These are phyloP conservation scores for Volvox carteri DNA, from an alignment of 163 green algal species.

Conservation along the genomic window DNA sequence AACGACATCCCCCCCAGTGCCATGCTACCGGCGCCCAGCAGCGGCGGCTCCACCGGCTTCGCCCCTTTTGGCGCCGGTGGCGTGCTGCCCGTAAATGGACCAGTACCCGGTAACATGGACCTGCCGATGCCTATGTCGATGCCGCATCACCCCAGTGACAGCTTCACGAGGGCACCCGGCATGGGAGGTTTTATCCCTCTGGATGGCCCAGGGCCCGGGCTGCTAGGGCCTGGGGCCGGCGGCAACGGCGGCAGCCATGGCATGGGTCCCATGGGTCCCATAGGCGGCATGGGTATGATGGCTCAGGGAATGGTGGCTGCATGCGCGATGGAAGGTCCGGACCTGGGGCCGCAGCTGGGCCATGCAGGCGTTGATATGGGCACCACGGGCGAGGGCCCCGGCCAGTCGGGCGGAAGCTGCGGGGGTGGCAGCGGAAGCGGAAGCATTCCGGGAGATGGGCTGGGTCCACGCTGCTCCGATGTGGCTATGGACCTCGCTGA, in stretches of 20 bases:
- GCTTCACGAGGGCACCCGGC: not conserved
- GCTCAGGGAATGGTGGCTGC: too few relatives aligned
- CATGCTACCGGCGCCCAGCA: not conserved
- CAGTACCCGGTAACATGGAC: not conserved
- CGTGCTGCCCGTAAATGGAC: not conserved
- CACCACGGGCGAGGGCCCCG: not conserved
- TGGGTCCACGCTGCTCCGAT: slow-evolving; percentile 15
- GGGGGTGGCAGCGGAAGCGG: not conserved
- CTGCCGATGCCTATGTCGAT: not conserved
- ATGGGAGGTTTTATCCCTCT: not conserved
- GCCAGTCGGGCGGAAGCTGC: too few relatives aligned
- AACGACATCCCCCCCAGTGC: not conserved
- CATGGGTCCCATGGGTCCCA: not conserved
- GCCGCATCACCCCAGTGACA: not conserved
- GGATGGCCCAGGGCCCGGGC: not conserved
- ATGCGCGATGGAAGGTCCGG: too few relatives aligned
- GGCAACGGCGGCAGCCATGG: too few relatives aligned
- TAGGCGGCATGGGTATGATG: not conserved
- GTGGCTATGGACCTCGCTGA: slow-evolving; percentile 7
- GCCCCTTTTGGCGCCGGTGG: not conserved
- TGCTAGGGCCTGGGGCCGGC: too few relatives aligned
- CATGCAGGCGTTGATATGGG: not conserved
- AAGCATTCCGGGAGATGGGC: not conserved
- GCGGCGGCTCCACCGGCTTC: not conserved
- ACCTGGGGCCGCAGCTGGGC: too few relatives aligned